Conservation (phyloP, 495 filamentous ascomycete species). For the Penicillium egyptiacum region DNA sequence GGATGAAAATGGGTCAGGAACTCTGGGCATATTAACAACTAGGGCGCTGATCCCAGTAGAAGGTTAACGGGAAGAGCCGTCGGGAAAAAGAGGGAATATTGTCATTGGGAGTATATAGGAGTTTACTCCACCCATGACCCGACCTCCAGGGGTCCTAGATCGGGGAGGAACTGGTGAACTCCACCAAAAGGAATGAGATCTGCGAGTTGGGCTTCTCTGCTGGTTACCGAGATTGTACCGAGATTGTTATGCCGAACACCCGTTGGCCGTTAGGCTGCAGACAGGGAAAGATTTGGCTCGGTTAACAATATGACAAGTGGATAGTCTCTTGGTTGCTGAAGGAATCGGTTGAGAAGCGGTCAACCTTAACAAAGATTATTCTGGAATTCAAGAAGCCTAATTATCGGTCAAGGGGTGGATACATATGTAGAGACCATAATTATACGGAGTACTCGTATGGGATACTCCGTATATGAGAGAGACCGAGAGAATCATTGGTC, state of each 20-base stretch:
- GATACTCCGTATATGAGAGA: not conserved
- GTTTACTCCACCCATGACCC: conserved; percentile 8
- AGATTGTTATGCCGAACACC: conserved; percentile 21
- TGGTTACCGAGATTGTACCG: conserved; percentile 12
- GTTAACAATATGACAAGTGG: conserved; percentile 19
- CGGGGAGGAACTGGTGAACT: conserved; percentile 18
- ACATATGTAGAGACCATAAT: not conserved
- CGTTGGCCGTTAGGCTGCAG: conserved; percentile 21
- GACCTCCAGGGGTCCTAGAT: conserved; percentile 13
- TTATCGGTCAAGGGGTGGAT: conserved; percentile 15
- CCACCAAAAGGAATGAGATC: conserved; percentile 18
- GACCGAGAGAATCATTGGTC: too few species aligned
- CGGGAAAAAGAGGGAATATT: conserved; percentile 23
- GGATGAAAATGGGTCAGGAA: conserved; percentile 5
- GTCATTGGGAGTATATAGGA: conserved; percentile 10
- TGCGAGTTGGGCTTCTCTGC: conserved; percentile 10
- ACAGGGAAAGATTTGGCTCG: not conserved
- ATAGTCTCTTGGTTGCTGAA: conserved; percentile 10
- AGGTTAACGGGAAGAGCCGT: conserved; percentile 13
- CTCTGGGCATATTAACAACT: conserved; percentile 21
- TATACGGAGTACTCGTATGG: not conserved
- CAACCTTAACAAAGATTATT: conserved; percentile 5
- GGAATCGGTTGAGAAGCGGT: conserved; percentile 28
- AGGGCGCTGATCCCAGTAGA: conserved; percentile 15
- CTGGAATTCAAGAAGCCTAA: conserved; percentile 5